Conservation (phyloP, 2,329 filamentous ascomycete species). For the Trichophyton benhamiae region DNA sequence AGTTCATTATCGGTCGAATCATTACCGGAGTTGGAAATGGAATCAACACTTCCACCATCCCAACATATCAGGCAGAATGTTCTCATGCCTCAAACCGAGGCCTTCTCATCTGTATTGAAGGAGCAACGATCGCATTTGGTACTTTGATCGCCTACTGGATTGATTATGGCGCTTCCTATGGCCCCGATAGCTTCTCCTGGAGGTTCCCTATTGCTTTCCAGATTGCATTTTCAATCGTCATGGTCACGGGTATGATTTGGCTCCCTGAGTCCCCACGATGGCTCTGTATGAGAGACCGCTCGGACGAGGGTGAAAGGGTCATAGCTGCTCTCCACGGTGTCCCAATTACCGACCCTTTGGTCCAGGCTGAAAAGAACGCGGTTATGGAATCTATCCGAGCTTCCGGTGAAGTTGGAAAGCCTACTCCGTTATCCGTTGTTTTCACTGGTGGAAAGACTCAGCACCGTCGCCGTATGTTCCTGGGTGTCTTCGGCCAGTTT, state of each 20-base stretch:
- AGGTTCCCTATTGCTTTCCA: slow-evolving; percentile 41
- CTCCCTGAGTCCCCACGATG: slow-evolving; percentile 26
- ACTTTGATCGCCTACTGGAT: slow-evolving; percentile 37
- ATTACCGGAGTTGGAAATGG: slow-evolving; percentile 40
- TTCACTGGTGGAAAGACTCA: slow-evolving; percentile 29
- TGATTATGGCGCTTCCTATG: slow-evolving; percentile 27
- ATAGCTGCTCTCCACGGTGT: slow-evolving; percentile 30
- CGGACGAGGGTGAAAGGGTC: slow-evolving; percentile 34
- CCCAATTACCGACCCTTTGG: slow-evolving; percentile 24
- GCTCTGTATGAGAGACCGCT: slow-evolving; percentile 21
- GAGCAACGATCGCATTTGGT: slow-evolving; percentile 34
- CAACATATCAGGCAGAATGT: slow-evolving; percentile 38
- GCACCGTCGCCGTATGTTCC: slow-evolving; percentile 29
- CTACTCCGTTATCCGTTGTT: slow-evolving; percentile 41
- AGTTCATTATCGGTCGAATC: slow-evolving; percentile 38
- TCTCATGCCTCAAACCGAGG: slow-evolving; percentile 42
- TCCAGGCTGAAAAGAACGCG: slow-evolving; percentile 37
- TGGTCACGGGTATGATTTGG: slow-evolving; percentile 26
- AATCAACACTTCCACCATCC: slow-evolving; percentile 39
- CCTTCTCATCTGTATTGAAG: slow-evolving; percentile 45
- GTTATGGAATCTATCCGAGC: slow-evolving; percentile 14
- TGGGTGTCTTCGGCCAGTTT: slow-evolving; percentile 30
- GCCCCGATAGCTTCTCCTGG: slow-evolving; percentile 23
- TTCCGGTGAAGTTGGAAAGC: slow-evolving; percentile 43
- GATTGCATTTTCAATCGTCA: slow-evolving; percentile 34